These are phyloP conservation scores for Populus pruinosa DNA, from an alignment of 345 rosid genomes.

Conservation along the genomic window DNA sequence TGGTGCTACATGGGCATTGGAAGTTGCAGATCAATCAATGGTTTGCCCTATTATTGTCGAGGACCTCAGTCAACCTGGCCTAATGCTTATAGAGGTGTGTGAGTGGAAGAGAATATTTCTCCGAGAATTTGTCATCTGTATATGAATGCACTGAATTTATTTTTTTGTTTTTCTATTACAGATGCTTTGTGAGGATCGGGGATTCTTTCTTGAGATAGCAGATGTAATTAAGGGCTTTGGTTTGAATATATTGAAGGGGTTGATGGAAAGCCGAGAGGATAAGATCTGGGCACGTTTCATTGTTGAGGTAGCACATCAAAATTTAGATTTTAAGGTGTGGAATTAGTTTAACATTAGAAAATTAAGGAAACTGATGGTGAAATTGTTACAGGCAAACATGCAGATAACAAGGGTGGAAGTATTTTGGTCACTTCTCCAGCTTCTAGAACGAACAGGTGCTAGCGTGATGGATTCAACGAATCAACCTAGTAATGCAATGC, in stretches of 20 bases:
- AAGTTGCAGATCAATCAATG: slow-evolving; percentile 61
- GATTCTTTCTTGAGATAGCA: slow-evolving; percentile 78
- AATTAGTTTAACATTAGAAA: neutral
- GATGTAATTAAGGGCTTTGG: slow-evolving; percentile 68
- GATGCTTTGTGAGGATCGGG: slow-evolving; percentile 83
- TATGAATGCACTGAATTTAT: neutral
- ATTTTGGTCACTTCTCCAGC: slow-evolving; percentile 75
- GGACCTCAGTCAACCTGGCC: slow-evolving; percentile 65
- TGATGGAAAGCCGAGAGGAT: slow-evolving; percentile 55
- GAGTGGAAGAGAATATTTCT: slow-evolving; percentile 1
- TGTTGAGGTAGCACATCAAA: slow-evolving; percentile 53
- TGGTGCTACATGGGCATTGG: slow-evolving; percentile 82
- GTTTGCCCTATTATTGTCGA: slow-evolving; percentile 82
- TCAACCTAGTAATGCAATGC: slow-evolving; percentile 23
- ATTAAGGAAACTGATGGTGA: slow-evolving; percentile 5
- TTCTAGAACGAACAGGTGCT: slow-evolving; percentile 46
- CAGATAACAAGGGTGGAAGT: slow-evolving; percentile 65
- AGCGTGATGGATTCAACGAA: slow-evolving; percentile 28
- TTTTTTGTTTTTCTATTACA: slow-evolving; percentile 20
- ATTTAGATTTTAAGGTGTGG: neutral
- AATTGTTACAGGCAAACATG: slow-evolving; percentile 49
- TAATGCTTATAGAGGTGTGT: slow-evolving; percentile 81
- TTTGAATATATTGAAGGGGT: slow-evolving; percentile 74
- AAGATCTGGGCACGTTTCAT: slow-evolving; percentile 81
- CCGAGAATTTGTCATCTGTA: neutral